These are phyloP conservation scores for Backusella mclennaniae DNA, from an alignment of 192 early-diverging fungal genomes.

Conservation along the genomic window DNA sequence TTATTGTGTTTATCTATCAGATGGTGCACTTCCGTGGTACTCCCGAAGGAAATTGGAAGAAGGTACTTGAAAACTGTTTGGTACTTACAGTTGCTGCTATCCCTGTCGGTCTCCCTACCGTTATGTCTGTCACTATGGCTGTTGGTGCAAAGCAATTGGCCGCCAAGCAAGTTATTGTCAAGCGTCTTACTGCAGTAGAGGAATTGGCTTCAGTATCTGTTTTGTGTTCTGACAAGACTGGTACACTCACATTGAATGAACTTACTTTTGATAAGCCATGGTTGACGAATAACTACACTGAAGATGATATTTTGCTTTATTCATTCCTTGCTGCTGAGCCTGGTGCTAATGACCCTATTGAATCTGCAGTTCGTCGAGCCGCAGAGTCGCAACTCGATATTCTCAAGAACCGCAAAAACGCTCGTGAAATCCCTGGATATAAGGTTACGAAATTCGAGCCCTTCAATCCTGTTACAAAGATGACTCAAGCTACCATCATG, in stretches of 20 bases:
- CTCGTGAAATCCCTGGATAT: constrained; percentile 80
- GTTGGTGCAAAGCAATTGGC: constrained; percentile 91
- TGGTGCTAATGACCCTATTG: constrained; percentile 90
- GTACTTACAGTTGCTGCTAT: constrained; percentile 91
- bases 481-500: constrained; percentile 85
- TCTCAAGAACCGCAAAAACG: constrained; percentile 50
- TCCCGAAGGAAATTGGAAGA: constrained; percentile 53
- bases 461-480: constrained; percentile 93
- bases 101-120: constrained; percentile 92
- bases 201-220: constrained; percentile 92
- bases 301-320: constrained; percentile 79
- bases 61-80: constrained; percentile 69
- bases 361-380: constrained; percentile 81
- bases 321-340: constrained; percentile 86
- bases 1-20: constrained; percentile 79
- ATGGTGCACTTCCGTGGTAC: constrained; percentile 58
- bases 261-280: constrained; percentile 92
- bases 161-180: constrained; percentile 91
- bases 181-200: constrained; percentile 93
- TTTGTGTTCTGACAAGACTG: constrained; percentile 87
- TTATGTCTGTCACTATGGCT: constrained; percentile 98
- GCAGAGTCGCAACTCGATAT: constrained; percentile 73
- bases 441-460: constrained; percentile 89
- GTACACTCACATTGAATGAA: constrained; percentile 91
- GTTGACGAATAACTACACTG: constrained; percentile 60